Base-by-base conservation (phyloP, 2,329 filamentous ascomycete species). In the Botrytis porri region DNA sequence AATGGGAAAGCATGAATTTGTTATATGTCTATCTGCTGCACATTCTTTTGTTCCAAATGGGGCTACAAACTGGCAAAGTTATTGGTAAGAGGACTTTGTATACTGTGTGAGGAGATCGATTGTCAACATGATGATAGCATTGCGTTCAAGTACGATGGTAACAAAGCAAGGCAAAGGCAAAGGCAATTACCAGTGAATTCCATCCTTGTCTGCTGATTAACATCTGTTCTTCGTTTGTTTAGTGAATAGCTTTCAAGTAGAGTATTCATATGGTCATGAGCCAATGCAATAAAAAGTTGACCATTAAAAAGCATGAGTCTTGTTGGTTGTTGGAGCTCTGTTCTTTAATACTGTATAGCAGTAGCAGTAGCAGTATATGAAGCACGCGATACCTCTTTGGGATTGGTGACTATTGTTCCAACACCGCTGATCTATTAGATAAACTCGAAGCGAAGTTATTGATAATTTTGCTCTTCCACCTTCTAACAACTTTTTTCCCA, bases 381-480 rank as follows among this genome's bases (percentile, higher is more conserved):
- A 32, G 45, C 29, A 22, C 29, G 16, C n/a, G 25, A 57, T 69
- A 12, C 48, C 48, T 22, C 65, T 57, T 57, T 39, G 35, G 65
- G 18, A 25, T 16, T 48, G 65, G 37, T 43, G 18, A 66, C 45
- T 54, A 66, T 66, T 54, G 37, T 57, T 57, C 48, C 35, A 57
- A n/a, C 14, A 69, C 48, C 25, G n/a, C 12, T 48, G 29, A 41
- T 41, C 35, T 25, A 29, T 25, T 20, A 18, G n/a, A 29, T 32
- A 8, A 8, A 7, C 51, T 69, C 25, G n/a, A 69, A 69, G 65
- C 65, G 37, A 69, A 25, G 37, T n/a, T 57, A 37, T 69, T 69
- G 37, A 57, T 41, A 69, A 32, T 3, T 41, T 41, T 29, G 25
- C 48, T 57, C 35, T 37, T 57, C 48, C n/a, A 43, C 39, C 35